phyloP scores from a whole-genome alignment of 495 filamentous ascomycete species.

The Podospora bellae-mahoneyi region DNA sequence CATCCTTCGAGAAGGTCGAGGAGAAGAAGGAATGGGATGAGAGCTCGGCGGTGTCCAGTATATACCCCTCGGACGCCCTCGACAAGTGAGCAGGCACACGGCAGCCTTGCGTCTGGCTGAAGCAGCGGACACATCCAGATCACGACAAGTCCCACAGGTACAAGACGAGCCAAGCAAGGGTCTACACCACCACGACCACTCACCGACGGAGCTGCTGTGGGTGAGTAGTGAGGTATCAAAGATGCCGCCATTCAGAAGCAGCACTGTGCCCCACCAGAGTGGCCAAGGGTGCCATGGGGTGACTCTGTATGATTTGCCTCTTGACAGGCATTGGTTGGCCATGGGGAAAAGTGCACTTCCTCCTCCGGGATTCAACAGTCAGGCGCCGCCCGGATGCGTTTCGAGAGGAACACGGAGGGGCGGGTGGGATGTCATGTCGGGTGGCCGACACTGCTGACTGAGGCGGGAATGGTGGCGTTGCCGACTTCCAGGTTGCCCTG shows the following conservation, averaged over 20 bases:
- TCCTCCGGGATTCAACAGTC: neutral
- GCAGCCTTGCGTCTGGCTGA: conserved; percentile 5
- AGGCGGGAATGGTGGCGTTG: conserved; percentile 4
- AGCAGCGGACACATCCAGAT: neutral
- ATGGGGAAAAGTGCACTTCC: neutral
- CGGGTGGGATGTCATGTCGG: neutral
- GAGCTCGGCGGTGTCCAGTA: neutral
- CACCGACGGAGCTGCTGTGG: neutral
- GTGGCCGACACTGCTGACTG: conserved; percentile 2
- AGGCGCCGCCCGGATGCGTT: neutral
- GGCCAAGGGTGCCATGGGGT: neutral
- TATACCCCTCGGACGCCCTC: neutral
- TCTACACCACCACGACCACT: conserved; percentile 1
- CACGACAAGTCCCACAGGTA: neutral
- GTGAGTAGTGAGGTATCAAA: conserved; percentile 1
- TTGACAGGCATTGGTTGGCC: neutral
- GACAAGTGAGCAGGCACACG: neutral
- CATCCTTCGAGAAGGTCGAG: neutral
- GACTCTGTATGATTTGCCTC: neutral
- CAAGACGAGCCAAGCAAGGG: neutral
- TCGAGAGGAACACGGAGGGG: neutral
- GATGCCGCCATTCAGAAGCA: neutral
- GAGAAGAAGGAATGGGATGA: neutral
- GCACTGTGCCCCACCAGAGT: neutral
- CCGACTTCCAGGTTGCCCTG: neutral